Evolutionary conservation across 2,329 filamentous ascomycete species (phyloP), one percentile per base, ranked within the genome.

Genomic region (Ophiostoma pallidulum): DNA sequence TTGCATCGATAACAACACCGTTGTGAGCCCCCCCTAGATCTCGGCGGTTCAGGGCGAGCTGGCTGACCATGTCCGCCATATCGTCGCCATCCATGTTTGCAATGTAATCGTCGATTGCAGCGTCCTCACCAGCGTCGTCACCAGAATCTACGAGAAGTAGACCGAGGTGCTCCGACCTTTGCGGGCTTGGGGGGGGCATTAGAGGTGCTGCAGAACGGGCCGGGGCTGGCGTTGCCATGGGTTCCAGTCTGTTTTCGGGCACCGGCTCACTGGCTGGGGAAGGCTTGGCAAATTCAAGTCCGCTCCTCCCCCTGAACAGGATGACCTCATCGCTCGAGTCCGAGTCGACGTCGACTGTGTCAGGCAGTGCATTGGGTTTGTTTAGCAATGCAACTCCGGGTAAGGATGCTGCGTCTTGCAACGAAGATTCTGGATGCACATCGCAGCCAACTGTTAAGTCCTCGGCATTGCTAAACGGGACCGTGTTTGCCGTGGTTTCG

Each of bases 271-370:
- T 8, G 12, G 22, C 4, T 22, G 18, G 14, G 4, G 5, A 9
- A 18, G 36, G 43, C 9, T 20, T 28, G 5, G 4, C 7, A 8
- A 18, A n/a, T 4, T 22, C 32, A 10, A 4, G 12, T 29, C 14
- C 4, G 13, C 20, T 44, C 44, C 54, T 37, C 48, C 57, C 60
- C 59, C 69, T 74, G 59, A 86, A 87, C 0, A 86, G 58, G 40
- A 89, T 79, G 5, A 87, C 68, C 54, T 95, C 86, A 41, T 86
- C 84, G 57, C 82, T 84, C 0, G 83, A 86, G 53, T 78, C 72
- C 0, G 73, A 74, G 12, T 38, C 45, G 4, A 12, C 19, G 3
- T 46, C 42, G 1, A n/a, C 1, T 24, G 6, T 33, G 13, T 33
- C 38, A 16, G 3, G 24, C 18, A 8, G 32, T 19, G 24, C 28